Evolutionary conservation across 495 filamentous ascomycete species (phyloP).

Genomic region (Tuber calosporum): DNA sequence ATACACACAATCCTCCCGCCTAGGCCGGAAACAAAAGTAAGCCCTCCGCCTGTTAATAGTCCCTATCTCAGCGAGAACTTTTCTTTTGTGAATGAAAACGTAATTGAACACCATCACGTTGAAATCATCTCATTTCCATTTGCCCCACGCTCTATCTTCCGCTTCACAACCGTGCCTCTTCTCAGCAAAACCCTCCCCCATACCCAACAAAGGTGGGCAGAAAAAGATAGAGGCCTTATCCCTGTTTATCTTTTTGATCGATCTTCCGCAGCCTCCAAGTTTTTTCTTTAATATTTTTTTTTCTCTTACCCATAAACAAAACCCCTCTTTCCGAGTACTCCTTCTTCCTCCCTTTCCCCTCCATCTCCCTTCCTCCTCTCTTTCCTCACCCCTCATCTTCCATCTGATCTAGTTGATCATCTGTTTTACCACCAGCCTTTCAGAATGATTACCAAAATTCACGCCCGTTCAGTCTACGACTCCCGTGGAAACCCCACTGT

Average conservation of each 20-base stretch:
- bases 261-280: background rate
- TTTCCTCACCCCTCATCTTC: background rate
- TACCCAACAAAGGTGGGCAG: background rate
- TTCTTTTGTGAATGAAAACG: background rate
- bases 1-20: background rate
- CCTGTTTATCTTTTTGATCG: background rate
- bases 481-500: conserved; percentile 64
- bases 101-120: conserved; percentile 3
- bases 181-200: background rate
- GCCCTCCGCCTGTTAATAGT: background rate
- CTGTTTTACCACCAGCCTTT: conserved; percentile 39
- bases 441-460: conserved; percentile 97
- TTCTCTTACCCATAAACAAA: conserved; percentile 22
- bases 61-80: background rate
- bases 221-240: background rate
- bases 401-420: background rate
- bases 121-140: background rate
- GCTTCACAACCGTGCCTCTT: background rate
- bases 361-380: conserved; percentile 5
- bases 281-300: conserved; percentile 23
- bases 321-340: conserved; percentile 11
- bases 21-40: background rate
- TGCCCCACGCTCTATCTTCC: background rate
- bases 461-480: conserved; percentile 98
- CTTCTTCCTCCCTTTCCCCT: background rate